Percentiles rank a stretch among this genome's conserved stretches.
phyloP scores from a whole-genome alignment of 1,284 basidiomycete genomes.

The Apiotrichum sp. region DNA sequence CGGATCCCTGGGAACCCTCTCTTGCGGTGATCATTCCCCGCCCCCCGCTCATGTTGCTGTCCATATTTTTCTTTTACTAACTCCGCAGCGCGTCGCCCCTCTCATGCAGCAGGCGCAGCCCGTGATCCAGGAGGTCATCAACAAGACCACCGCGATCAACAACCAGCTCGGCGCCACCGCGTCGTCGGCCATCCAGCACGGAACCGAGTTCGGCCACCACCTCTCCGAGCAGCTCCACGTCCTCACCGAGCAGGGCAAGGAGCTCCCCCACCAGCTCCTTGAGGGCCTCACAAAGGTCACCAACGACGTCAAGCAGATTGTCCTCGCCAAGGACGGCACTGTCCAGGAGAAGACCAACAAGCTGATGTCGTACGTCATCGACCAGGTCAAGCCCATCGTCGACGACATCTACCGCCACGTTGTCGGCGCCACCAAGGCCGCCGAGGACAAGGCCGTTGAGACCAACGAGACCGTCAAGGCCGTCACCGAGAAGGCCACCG shows the following conservation, averaged over 20 bases:
- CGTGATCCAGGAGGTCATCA: constrained; percentile 35
- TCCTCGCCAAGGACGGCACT: constrained; percentile 41
- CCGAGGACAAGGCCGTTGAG: constrained; percentile 27
- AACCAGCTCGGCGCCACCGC: constrained; percentile 35
- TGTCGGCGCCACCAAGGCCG: constrained; percentile 28
- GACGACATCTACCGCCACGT: constrained; percentile 45
- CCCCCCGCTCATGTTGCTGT: no score
- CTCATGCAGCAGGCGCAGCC: constrained; percentile 32
- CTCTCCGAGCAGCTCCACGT: constrained; percentile 40
- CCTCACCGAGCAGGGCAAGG: constrained; percentile 40
- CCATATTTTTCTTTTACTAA: background rate
- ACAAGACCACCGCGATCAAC: constrained; percentile 41
- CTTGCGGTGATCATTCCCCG: background rate
- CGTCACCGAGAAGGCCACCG: constrained; percentile 1
- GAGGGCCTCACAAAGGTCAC: constrained; percentile 40
- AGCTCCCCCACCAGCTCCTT: constrained; percentile 36
- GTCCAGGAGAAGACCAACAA: constrained; percentile 46
- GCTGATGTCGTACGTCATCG: constrained; percentile 43
- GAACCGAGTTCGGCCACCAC: constrained; percentile 34
- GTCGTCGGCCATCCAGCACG: constrained; percentile 33
- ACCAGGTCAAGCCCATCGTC: constrained; percentile 45
- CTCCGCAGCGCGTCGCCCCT: constrained; percentile 33
- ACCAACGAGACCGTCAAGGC: constrained; percentile 24
- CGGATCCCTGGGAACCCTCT: background rate
- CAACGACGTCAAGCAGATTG: constrained; percentile 40